A percentile compares a stretch with the other conserved stretches of the same genome.
These are phyloP conservation scores for Coemansia umbellata DNA, from an alignment of 192 early-diverging fungal species.

Conservation along the genomic window DNA sequence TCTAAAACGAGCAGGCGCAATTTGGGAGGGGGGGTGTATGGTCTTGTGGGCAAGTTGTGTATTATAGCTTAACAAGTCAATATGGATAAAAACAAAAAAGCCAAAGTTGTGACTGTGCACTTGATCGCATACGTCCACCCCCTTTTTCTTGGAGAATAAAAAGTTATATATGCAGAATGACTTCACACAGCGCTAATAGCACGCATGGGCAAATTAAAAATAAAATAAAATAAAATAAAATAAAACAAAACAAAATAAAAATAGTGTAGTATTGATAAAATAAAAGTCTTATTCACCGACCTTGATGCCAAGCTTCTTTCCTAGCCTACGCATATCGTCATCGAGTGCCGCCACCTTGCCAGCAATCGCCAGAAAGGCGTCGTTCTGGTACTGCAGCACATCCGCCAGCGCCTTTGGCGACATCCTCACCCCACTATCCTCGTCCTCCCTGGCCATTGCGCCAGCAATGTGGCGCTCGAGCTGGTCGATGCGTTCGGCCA, in stretches of 20 bases:
- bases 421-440: background rate
- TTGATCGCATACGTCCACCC: no score
- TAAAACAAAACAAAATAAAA: background rate
- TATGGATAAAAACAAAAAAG: no score
- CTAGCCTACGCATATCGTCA: slow-evolving; percentile 29
- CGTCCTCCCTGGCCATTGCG: background rate
- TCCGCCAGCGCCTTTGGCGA: slow-evolving; percentile 34
- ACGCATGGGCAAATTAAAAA: background rate
- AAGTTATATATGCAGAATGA: no score
- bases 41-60: no score
- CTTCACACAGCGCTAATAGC: background rate
- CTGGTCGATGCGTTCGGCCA: slow-evolving; percentile 40
- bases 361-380: slow-evolving; percentile 42
- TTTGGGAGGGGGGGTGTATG: no score
- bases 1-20: no score
- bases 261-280: background rate
- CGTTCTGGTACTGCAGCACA: slow-evolving; percentile 41
- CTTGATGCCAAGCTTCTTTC: slow-evolving; percentile 20
- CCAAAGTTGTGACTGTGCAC: no score
- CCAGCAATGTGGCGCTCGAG: slow-evolving; percentile 33
- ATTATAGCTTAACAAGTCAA: no score
- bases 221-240: background rate
- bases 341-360: slow-evolving; percentile 37
- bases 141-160: no score
- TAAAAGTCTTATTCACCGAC: background rate